Evolutionary conservation across 371 early-diverging fungal genomes (phyloP), one percentile per base, ranked within the genome.

Genomic region (Mucor saturninus): DNA sequence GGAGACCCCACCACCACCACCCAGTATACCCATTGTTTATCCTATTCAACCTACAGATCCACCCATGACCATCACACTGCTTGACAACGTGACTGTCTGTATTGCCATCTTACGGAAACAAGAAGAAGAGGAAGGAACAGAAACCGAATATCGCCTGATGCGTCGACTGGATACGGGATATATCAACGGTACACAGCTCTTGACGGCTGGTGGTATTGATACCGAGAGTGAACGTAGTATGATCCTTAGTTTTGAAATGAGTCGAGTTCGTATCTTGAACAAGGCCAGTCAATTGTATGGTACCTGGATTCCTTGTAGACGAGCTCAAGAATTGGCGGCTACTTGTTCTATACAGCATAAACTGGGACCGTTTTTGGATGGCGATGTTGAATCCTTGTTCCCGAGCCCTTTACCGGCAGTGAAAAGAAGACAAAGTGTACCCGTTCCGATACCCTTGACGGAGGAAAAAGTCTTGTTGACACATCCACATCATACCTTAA

Each of bases 281-380:
- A 84, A 84, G 45, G 87, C 84, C 37, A 89, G 89, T 45, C 74
- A 79, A 40, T 71, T 95, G 40, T 88, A 86, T 60, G 96, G 96
- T 15, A 95, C 95, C 0, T 96, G 96, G 96, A 91, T 96, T 56
- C 96, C 96, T 3, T 75, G 94, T 26, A 79, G 86, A 0, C 89
- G 96, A 8, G 96, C 94, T 1, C 88, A 91, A 28, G 94, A 91
- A 9, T 74, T 96, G 43, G 93, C 95, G 0, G 85, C 91, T 2
- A 94, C 92, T 0, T 91, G 93, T 58, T 91, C 93, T 7, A 75
- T 94, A 26, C 91, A 92, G 54, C 84, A 89, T 67, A 84, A 86
- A 30, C 68, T 94, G 9, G 89, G 88, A 0, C 87, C 86, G 7
- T 94, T 95, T 64, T 71, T 95, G 51, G 83, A 88, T 56, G 93